Base-by-base conservation (phyloP, 73 alveolate species). In the Stentor roeselii region DNA sequence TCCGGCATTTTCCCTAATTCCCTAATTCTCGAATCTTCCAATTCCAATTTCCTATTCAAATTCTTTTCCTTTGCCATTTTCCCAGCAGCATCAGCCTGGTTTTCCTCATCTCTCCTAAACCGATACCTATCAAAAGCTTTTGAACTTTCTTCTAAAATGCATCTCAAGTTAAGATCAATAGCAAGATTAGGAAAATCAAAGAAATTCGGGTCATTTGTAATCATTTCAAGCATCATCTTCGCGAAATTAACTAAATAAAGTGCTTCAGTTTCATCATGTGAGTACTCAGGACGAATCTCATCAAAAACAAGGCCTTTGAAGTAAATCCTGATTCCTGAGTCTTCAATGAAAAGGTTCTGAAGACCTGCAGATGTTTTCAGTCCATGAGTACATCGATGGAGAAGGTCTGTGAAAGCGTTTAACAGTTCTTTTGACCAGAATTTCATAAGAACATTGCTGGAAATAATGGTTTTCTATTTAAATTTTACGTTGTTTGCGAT, bases 221-320 rank as follows among this genome's bases (percentile, higher is more conserved):
- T 21, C 21, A 67, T 36, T 67, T 67, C 80, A 30, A 67, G 41
- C 80, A 67, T 67, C 42, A 67, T n/a, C 80, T 67, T 21, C 34
- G 41, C 37, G 34, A 27, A 67, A 36, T 27, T 67, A 21, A 21
- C 80, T 11, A 67, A 32, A 21, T 21, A 32, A 27, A 21, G 15
- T 15, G 80, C 80, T 67, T 67, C 80, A 21, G 80, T 67, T 67
- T 67, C 80, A 30, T 67, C 41, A 2, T 67, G 80, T 2, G 80
- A 21, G 37, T 67, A 21, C 34, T 67, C 80, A 2, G n/a, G n/a
- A 27, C 80, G 21, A 30, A 67, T 21, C 21, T 67, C 80, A 0
- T 40, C 80, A 67, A 30, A 67, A 21, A 21, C 80, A 1, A 67
- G 41, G 27, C 80, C 80, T 67, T 67, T 67, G 11, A 67, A 67